These are phyloP conservation scores for Pseudisothecium myosuroides DNA, from an alignment of 225 moss, liverwort and hornwort genomes.

Conservation along the genomic window DNA sequence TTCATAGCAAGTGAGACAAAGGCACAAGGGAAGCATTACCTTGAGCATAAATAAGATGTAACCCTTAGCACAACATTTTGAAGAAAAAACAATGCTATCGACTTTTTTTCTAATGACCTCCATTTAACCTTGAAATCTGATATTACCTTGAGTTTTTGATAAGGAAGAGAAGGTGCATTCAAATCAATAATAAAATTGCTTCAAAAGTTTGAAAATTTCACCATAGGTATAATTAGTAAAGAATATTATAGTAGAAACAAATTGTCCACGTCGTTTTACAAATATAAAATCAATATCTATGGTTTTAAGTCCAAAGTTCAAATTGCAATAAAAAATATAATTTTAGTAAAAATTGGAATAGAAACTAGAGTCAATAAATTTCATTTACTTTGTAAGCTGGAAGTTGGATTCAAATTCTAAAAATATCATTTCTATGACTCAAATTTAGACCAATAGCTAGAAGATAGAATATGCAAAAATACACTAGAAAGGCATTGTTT, in stretches of 20 bases:
- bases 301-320: accelerated
- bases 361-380: too few species aligned
- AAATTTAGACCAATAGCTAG: neutral
- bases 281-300: accelerated
- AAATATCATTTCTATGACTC: neutral
- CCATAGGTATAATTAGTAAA: accelerated
- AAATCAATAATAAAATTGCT: neutral
- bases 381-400: too few species aligned
- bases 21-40: neutral
- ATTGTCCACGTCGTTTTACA: accelerated
- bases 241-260: neutral
- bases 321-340: neutral
- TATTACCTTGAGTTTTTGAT: neutral
- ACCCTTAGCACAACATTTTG: neutral
- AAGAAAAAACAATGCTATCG: too few species aligned
- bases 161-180: neutral
- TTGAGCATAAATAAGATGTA: neutral
- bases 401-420: accelerated
- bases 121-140: neutral
- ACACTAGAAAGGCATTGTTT: neutral
- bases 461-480: neutral
- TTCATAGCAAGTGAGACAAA: neutral
- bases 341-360: neutral
- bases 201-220: neutral
- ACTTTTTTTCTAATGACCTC: too few species aligned